Base-by-base conservation (phyloP, 1,284 basidiomycete species). In the Ceratorhiza oryzae-sativae region DNA sequence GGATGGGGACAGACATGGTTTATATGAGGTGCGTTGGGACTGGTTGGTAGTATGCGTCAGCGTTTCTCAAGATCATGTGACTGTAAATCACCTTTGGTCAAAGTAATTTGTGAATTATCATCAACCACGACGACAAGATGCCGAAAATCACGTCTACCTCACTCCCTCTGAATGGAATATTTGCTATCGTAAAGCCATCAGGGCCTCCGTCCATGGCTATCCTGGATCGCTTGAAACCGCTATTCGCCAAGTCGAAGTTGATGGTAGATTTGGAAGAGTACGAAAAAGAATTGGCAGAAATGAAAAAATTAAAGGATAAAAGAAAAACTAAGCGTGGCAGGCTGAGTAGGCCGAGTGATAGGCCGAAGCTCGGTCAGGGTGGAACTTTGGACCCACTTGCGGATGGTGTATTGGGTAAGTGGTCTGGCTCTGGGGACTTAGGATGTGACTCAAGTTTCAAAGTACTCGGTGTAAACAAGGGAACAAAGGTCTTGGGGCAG, bases 341-440 rank as follows among this genome's bases (percentile, higher is more conserved):
- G 10, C 12, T 68, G 53, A 68, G 65, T 23, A 68, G 41, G 41
- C 65, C 65, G 12, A 36, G 32, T 34, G 72, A 71, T 60, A 55
- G 34, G 13, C 80, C 94, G 63, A 97, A 97, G 81, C 86, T 96
- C 56, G 95, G 95, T 0, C 94, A 96, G 80, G 94, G 94, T 55
- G 95, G 95, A 18, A 99, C 97, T 2, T 83, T 99, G 55, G 97
- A 99, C 83, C 97, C 97, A 12, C 85, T 99, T 20, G 97, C 97
- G n/a, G 92, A 95, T 79, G 95, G 95, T 56, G 94, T 97, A 23
- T 83, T 94, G 74, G 91, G 92, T 92, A 79, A 74, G 81, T 75
- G 58, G 56, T 15, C 56, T 71, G 48, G 20, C 15, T 61, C n/a
- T 71, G 48, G 10, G 27, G 34, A 20, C 13, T 20, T 55, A 12